A percentile compares a stretch with the other conserved stretches of the same genome.
These are phyloP conservation scores for Chrysanthemum seticuspe DNA, from an alignment of 129 eudicot species.

Conservation along the genomic window DNA sequence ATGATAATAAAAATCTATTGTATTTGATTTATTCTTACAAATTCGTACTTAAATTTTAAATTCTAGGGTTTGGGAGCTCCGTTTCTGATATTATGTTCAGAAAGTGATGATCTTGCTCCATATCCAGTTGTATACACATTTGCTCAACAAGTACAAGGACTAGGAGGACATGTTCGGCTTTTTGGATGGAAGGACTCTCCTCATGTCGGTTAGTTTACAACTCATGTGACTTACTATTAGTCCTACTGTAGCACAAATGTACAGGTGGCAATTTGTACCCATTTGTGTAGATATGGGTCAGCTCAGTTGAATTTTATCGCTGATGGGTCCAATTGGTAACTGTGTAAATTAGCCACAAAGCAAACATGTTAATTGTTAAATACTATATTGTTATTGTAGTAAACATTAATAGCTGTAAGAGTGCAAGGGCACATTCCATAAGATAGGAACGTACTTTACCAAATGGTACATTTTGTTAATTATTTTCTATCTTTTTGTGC, in stretches of 20 bases:
- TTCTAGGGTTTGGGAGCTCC: conserved; percentile 74
- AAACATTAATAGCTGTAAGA: too few relatives aligned
- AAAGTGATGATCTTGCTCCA: conserved; percentile 71
- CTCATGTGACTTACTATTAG: background rate
- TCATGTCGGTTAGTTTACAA: conserved; percentile 56
- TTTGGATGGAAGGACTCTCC: conserved; percentile 63
- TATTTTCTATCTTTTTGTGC: background rate
- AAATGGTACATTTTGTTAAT: too few relatives aligned
- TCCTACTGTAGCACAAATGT: background rate
- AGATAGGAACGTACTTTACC: too few relatives aligned
- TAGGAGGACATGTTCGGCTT: conserved; percentile 71
- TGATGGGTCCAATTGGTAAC: background rate
- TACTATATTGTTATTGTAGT: too few relatives aligned
- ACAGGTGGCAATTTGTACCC: background rate
- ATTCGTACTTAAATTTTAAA: background rate
- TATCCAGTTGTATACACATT: conserved; percentile 51
- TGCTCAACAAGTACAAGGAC: conserved; percentile 63
- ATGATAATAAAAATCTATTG: background rate
- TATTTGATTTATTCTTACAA: background rate
- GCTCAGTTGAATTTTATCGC: background rate
- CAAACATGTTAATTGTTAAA: too few relatives aligned
- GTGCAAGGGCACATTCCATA: too few relatives aligned
- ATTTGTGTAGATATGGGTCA: background rate
- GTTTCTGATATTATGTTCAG: conserved; percentile 72
- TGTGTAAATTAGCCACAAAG: background rate